phyloP scores from a whole-genome alignment of 176 grass and related monocot genomes.

The Melocanna baccifera region DNA sequence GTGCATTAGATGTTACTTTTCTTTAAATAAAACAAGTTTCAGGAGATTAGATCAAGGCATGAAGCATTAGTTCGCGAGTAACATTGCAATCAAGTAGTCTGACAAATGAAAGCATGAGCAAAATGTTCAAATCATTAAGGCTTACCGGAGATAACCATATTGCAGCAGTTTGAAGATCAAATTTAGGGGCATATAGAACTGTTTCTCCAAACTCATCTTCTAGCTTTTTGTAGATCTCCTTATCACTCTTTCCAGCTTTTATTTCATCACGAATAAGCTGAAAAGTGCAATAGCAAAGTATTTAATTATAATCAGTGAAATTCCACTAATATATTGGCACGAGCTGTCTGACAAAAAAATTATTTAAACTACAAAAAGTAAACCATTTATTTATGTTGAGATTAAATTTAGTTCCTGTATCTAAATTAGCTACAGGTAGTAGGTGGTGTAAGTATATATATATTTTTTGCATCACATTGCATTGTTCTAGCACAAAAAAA shows the following conservation, averaged over 20 bases:
- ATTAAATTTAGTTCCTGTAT: background rate
- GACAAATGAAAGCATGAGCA: background rate
- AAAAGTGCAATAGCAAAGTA: slow-evolving; percentile 7
- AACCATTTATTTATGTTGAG: background rate
- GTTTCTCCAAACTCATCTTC: slow-evolving; percentile 76
- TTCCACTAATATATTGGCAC: background rate
- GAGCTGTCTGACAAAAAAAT: background rate
- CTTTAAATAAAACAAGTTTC: background rate
- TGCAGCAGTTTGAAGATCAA: slow-evolving; percentile 93
- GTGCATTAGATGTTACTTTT: background rate
- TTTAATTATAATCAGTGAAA: background rate
- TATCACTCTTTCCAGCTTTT: slow-evolving; percentile 72
- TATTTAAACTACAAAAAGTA: background rate
- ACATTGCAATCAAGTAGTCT: background rate
- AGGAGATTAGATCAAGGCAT: background rate
- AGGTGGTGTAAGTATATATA: background rate
- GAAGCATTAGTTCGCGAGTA: background rate
- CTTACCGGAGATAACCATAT: slow-evolving; percentile 92
- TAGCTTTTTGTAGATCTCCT: slow-evolving; percentile 80
- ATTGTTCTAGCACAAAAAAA: background rate
- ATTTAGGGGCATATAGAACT: slow-evolving; percentile 81
- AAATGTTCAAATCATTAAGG: background rate
- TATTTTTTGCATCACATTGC: background rate
- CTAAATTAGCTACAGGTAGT: background rate
- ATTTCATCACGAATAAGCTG: slow-evolving; percentile 91